Evolutionary conservation across 257 asterid species (phyloP).

Genomic region (Solanum corneliomulleri): DNA sequence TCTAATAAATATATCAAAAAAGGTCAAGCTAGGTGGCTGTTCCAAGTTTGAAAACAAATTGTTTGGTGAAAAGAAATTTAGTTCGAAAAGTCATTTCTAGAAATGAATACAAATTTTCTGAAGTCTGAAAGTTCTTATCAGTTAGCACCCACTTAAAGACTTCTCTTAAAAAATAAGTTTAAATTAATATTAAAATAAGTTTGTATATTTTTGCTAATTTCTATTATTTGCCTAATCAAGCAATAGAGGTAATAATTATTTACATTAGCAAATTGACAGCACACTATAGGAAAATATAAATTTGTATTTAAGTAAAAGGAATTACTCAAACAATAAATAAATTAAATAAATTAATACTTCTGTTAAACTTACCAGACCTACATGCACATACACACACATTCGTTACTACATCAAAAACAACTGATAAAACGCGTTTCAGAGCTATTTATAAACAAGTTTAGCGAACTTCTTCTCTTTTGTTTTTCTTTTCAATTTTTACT

Average conservation of each 20-base stretch:
- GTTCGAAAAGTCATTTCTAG: not conserved
- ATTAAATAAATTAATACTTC: too few relatives aligned
- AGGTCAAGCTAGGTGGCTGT: not conserved
- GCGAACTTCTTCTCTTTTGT: too few relatives aligned
- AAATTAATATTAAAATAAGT: not conserved
- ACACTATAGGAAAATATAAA: not conserved
- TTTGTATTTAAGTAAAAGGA: not conserved
- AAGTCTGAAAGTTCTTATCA: not conserved
- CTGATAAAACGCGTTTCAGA: rapidly evolving
- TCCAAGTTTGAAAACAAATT: not conserved
- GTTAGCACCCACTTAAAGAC: not conserved
- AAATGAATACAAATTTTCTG: not conserved
- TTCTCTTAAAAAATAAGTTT: not conserved
- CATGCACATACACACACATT: not conserved
- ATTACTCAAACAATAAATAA: not conserved
- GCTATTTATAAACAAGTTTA: too few relatives aligned
- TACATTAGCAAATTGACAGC: not conserved
- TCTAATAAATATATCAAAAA: not conserved
- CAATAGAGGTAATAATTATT: not conserved
- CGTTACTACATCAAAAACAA: not conserved
- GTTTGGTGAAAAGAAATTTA: not conserved
- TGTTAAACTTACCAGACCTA: not conserved
- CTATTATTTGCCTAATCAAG: not conserved
- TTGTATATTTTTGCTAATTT: not conserved
- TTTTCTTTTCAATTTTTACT: too few relatives aligned